phyloP scores from a whole-genome alignment of 306 rosid genomes.

The Lathyrus tuberosus region DNA sequence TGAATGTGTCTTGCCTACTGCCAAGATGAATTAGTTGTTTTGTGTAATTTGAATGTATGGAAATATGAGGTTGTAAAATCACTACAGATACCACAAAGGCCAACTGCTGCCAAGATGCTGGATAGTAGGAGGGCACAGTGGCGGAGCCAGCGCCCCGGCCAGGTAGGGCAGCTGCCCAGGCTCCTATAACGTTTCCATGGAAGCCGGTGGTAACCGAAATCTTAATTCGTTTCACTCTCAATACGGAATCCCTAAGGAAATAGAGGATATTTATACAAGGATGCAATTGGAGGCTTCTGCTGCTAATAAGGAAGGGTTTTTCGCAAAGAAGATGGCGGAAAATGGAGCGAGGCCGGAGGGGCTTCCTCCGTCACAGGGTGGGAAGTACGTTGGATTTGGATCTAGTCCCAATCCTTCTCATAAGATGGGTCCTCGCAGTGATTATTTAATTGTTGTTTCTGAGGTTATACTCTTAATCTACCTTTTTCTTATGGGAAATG shows the following conservation, averaged over 20 bases:
- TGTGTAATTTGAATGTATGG: too few relatives aligned
- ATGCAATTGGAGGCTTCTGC: constrained; percentile 86
- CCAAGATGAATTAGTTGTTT: too few relatives aligned
- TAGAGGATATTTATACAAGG: constrained; percentile 77
- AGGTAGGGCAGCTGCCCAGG: too few relatives aligned
- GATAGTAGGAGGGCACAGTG: too few relatives aligned
- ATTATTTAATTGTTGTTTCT: constrained; percentile 79
- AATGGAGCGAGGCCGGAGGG: constrained; percentile 84
- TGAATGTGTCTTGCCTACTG: too few relatives aligned
- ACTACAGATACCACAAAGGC: too few relatives aligned
- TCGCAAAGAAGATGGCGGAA: constrained; percentile 66
- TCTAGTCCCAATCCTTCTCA: constrained; percentile 60
- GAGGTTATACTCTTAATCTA: constrained; percentile 54
- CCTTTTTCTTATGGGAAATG: background rate
- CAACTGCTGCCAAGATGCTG: too few relatives aligned
- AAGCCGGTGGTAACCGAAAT: constrained; percentile 82
- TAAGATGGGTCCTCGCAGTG: constrained; percentile 54
- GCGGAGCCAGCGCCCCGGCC: too few relatives aligned
- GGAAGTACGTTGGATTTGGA: constrained; percentile 97
- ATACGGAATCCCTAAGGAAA: too few relatives aligned
- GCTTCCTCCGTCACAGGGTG: constrained; percentile 90
- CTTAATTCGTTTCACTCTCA: constrained; percentile 76
- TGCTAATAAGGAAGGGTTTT: constrained; percentile 76
- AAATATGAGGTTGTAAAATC: too few relatives aligned
- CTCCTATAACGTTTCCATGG: too few relatives aligned